Evolutionary conservation across 805 yeast genomes (phyloP).

Genomic region (Spathaspora passalidarum): DNA sequence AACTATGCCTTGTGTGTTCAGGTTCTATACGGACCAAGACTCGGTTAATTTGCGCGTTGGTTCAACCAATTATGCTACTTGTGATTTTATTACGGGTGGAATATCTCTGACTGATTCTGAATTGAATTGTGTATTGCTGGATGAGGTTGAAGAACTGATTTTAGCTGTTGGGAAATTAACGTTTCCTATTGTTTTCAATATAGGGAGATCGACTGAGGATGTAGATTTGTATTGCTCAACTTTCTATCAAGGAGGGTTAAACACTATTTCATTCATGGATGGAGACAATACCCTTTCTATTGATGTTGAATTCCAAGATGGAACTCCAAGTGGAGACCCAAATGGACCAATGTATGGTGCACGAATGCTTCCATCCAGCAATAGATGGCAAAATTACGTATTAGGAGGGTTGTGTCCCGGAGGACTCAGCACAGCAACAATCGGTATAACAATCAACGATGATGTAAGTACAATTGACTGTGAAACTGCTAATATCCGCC

Average conservation of each 20-base stretch:
- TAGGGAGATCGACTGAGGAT: slow-evolving; percentile 13
- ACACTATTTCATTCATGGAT: slow-evolving; percentile 16
- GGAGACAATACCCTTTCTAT: slow-evolving; percentile 13
- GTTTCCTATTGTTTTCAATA: slow-evolving; percentile 21
- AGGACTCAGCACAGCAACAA: slow-evolving; percentile 19
- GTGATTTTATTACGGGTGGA: slow-evolving; percentile 17
- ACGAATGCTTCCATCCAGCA: slow-evolving; percentile 12
- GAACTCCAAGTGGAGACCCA: slow-evolving; percentile 7
- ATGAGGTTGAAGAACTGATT: slow-evolving; percentile 10
- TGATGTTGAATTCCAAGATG: slow-evolving; percentile 8
- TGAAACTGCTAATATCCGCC: slow-evolving; percentile 14
- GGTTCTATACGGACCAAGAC: slow-evolving; percentile 15
- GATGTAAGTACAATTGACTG: slow-evolving; percentile 17
- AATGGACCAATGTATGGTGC: not conserved
- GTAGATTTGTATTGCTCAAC: slow-evolving; percentile 17
- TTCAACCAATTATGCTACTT: slow-evolving; percentile 17
- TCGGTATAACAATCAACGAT: slow-evolving; percentile 17
- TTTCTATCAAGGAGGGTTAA: slow-evolving; percentile 16
- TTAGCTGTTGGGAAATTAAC: slow-evolving; percentile 15
- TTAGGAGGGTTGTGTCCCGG: slow-evolving; percentile 15
- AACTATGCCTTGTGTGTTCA: slow-evolving; percentile 24
- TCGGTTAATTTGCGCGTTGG: slow-evolving; percentile 13
- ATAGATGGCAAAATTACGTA: slow-evolving; percentile 10
- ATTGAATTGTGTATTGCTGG: slow-evolving; percentile 17
- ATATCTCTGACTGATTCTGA: slow-evolving; percentile 12